Conservation (phyloP, 192 early-diverging fungal genomes). For the Spinellus fusiger region DNA sequence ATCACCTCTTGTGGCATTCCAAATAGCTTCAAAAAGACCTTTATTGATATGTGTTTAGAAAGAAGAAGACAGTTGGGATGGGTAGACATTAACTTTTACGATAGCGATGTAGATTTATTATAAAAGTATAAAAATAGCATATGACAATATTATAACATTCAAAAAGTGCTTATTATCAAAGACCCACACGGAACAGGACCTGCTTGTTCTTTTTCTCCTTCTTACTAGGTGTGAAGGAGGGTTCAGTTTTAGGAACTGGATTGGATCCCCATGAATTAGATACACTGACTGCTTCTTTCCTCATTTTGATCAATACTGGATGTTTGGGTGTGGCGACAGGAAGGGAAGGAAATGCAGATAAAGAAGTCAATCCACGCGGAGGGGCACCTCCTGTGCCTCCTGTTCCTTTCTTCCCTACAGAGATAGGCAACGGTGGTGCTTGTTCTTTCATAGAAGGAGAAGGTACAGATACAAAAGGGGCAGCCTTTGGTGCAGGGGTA, state of each 20-base stretch:
- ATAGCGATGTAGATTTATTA: background rate
- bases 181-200: conserved; percentile 55
- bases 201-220: conserved; percentile 53
- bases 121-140: background rate
- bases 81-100: background rate
- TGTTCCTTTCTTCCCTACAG: background rate
- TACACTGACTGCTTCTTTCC: background rate
- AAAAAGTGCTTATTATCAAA: background rate
- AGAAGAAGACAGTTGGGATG: background rate
- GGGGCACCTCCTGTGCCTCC: background rate
- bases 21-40: background rate
- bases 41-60: background rate
- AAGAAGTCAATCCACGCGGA: background rate
- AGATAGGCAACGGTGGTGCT: conserved; percentile 21
- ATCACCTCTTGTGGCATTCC: conserved; percentile 13
- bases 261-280: background rate
- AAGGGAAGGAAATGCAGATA: conserved; percentile 24
- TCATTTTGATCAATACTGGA: conserved; percentile 20
- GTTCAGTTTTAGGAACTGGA: conserved; percentile 1
- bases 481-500: background rate
- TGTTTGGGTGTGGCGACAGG: conserved; percentile 24
- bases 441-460: conserved; percentile 7
- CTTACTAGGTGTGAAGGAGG: conserved; percentile 26
- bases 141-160: background rate
- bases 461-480: background rate